Conservation (phyloP, 2,329 filamentous ascomycete species). For the Colletotrichum godetiae region DNA sequence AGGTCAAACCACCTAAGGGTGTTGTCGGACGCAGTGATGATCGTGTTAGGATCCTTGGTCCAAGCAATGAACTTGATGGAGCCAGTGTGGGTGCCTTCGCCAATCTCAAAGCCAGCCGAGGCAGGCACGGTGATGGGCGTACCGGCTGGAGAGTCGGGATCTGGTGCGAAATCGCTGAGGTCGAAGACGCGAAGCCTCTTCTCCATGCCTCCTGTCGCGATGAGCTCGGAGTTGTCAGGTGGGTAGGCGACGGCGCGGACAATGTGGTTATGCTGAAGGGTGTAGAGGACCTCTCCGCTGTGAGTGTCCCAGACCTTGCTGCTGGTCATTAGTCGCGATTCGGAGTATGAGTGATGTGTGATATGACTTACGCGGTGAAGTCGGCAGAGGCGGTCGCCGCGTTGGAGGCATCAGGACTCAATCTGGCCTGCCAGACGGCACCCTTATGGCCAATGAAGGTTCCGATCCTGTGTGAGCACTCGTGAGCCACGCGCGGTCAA, state of each 20-base stretch:
- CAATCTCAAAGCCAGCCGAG: constrained; percentile 85
- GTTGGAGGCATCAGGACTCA: constrained; percentile 87
- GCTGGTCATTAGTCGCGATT: constrained; percentile 26
- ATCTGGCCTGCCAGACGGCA: constrained; percentile 93
- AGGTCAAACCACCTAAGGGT: constrained; percentile 96
- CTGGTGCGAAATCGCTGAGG: constrained; percentile 68
- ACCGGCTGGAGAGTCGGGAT: constrained; percentile 45
- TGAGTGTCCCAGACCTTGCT: constrained; percentile 98
- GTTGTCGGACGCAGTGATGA: constrained; percentile 93
- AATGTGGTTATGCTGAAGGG: constrained; percentile 92
- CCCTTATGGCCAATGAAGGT: constrained; percentile 99
- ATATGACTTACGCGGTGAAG: constrained; percentile 81
- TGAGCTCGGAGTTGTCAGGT: constrained; percentile 80
- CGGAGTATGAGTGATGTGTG: no score
- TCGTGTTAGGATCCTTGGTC: constrained; percentile 86
- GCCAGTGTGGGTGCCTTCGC: constrained; percentile 82
- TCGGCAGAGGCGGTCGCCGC: constrained; percentile 96
- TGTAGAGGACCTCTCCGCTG: constrained; percentile 88
- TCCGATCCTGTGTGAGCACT: constrained; percentile 85
- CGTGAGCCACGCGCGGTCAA: constrained; percentile 29
- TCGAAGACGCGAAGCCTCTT: constrained; percentile 97
- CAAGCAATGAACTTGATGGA: constrained; percentile 98
- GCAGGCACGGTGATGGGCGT: constrained; percentile 63
- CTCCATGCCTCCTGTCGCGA: constrained; percentile 94
- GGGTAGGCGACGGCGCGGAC: constrained; percentile 94